These are phyloP conservation scores for Hydnomerulius pinastri DNA, from an alignment of 768 basidiomycete genomes.

Conservation along the genomic window DNA sequence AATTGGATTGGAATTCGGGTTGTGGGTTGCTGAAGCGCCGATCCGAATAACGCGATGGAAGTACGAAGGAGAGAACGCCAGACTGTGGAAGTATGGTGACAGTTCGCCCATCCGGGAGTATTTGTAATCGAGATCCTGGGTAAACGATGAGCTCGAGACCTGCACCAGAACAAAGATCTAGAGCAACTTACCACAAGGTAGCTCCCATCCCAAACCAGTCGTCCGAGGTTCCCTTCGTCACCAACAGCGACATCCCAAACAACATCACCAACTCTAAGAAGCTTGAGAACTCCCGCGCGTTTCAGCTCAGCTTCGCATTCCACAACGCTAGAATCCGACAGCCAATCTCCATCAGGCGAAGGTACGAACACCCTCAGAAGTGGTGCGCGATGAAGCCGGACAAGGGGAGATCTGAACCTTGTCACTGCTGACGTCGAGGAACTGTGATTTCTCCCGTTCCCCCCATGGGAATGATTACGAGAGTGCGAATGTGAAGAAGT, in stretches of 20 bases:
- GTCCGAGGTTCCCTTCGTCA: conserved; percentile 84
- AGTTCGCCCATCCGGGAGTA: conserved; percentile 77
- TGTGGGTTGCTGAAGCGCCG: conserved; percentile 29
- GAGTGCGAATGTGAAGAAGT: conserved; percentile 40
- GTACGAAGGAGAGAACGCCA: conserved; percentile 86
- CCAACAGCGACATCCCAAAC: conserved; percentile 88
- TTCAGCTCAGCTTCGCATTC: conserved; percentile 83
- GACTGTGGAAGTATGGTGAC: conserved; percentile 75
- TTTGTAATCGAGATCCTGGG: conserved; percentile 82
- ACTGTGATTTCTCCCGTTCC: conserved; percentile 23
- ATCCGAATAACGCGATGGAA: conserved; percentile 85
- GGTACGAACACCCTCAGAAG: conserved; percentile 82
- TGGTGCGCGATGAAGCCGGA: conserved; percentile 70
- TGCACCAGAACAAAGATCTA: background rate
- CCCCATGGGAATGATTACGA: conserved; percentile 44
- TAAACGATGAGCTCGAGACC: conserved; percentile 8
- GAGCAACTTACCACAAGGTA: conserved; percentile 71
- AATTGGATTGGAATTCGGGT: conserved; percentile 59
- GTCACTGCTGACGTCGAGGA: conserved; percentile 17
- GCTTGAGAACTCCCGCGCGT: conserved; percentile 45
- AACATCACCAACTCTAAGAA: conserved; percentile 76
- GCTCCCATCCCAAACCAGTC: conserved; percentile 85
- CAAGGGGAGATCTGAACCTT: conserved; percentile 71
- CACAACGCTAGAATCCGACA: conserved; percentile 77
- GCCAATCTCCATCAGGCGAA: conserved; percentile 84